phyloP scores from a whole-genome alignment of 305 asterid genomes.

The Fraxinus sp. region DNA sequence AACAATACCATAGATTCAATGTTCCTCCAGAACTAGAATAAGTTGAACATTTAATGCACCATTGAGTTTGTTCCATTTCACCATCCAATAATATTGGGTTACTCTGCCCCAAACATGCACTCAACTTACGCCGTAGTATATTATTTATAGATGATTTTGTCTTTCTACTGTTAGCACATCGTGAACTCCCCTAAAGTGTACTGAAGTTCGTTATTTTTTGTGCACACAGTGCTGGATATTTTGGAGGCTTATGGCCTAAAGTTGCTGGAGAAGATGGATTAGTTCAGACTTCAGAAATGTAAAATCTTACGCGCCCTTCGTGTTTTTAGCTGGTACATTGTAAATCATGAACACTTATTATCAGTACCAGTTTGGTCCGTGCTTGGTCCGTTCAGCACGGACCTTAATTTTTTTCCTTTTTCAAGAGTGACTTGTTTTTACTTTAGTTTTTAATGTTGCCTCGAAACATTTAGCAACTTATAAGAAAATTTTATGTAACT shows the following conservation, averaged over 20 bases:
- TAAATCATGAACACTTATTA: neutral
- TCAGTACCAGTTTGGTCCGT: neutral
- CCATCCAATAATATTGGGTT: neutral
- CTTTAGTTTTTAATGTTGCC: too few relatives aligned
- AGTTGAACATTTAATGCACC: neutral
- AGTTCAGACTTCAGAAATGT: constrained; percentile 6
- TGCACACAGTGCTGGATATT: constrained; percentile 63
- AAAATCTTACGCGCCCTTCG: neutral
- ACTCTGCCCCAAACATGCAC: neutral
- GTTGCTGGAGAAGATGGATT: constrained; percentile 69
- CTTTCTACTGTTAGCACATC: neutral
- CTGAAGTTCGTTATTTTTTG: neutral
- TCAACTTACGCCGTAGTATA: neutral
- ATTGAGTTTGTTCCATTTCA: neutral
- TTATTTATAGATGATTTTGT: neutral
- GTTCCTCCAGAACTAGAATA: neutral
- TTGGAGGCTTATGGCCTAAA: constrained; percentile 81
- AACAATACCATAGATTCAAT: neutral
- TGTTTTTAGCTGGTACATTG: neutral
- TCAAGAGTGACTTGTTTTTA: too few relatives aligned
- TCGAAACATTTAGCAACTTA: too few relatives aligned
- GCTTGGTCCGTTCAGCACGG: too few relatives aligned
- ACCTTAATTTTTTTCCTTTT: too few relatives aligned
- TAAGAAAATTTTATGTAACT: too few relatives aligned
- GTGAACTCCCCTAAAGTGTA: neutral